Evolutionary conservation across 768 basidiomycete genomes (phyloP).

Genomic region (Amanita muscaria): DNA sequence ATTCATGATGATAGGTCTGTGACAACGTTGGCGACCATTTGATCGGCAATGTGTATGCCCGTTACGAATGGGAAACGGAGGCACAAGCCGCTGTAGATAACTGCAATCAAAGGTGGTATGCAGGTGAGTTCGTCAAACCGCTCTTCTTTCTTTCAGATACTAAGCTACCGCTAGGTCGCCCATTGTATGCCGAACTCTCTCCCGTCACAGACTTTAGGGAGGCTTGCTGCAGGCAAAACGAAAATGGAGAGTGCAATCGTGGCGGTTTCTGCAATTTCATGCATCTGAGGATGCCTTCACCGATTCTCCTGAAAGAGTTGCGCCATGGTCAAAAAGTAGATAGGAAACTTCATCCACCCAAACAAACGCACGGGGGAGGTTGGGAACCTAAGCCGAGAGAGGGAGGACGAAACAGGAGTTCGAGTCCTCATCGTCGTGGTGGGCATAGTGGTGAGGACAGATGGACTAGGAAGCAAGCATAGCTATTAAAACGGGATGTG

Average conservation of each 20-base stretch:
- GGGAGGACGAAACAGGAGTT: constrained; percentile 59
- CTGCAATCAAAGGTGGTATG: constrained; percentile 96
- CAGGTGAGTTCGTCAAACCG: constrained; percentile 46
- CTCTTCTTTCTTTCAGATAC: constrained; percentile 2
- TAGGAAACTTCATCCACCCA: constrained; percentile 62
- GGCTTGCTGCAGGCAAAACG: constrained; percentile 97
- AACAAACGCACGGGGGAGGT: constrained; percentile 55
- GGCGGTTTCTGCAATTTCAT: constrained; percentile 99
- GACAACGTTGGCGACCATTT: constrained; percentile 99
- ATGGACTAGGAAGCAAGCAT: constrained; percentile 62
- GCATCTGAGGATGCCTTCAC: constrained; percentile 86
- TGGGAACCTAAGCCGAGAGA: constrained; percentile 78
- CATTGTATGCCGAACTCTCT: constrained; percentile 92
- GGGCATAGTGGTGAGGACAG: constrained; percentile 67
- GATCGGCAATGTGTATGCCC: constrained; percentile 95
- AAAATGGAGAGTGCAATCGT: constrained; percentile 96
- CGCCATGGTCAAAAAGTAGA: constrained; percentile 80
- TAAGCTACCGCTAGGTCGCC: constrained; percentile 52
- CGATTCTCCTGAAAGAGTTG: constrained; percentile 71
- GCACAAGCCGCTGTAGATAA: constrained; percentile 89
- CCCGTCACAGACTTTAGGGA: constrained; percentile 99
- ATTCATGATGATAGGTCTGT: constrained; percentile 53
- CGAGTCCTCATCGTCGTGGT: constrained; percentile 58
- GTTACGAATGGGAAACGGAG: constrained; percentile 98
- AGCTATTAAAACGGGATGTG: neutral